Conservation (phyloP, 2,329 filamentous ascomycete species). For the Rutstroemia sydowiana region DNA sequence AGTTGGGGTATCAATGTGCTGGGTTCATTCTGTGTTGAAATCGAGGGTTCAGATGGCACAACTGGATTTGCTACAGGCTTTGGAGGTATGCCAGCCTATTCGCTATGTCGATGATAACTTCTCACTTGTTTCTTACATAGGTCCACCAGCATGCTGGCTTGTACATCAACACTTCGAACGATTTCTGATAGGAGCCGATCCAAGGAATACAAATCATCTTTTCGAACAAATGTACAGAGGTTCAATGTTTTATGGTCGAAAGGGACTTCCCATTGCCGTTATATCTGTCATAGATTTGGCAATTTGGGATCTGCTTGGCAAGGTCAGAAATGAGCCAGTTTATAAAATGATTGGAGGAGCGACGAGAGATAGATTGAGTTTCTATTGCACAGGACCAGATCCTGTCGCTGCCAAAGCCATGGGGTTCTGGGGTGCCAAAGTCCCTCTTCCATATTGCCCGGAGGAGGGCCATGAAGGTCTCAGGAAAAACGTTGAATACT, state of each 20-base stretch:
- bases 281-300: conserved; percentile 94
- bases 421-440: conserved; percentile 88
- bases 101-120: not conserved
- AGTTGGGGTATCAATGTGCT: conserved; percentile 95
- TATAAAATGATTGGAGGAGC: conserved; percentile 91
- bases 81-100: conserved; percentile 46
- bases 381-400: conserved; percentile 91
- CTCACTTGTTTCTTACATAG: conserved; percentile 29
- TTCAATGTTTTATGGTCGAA: conserved; percentile 94
- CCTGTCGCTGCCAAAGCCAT: conserved; percentile 72
- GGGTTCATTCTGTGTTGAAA: conserved; percentile 84
- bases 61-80: conserved; percentile 92
- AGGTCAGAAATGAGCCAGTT: conserved; percentile 85
- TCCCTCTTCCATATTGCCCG: conserved; percentile 81
- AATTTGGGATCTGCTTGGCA: conserved; percentile 86
- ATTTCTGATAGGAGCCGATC: conserved; percentile 83
- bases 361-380: conserved; percentile 75
- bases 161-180: conserved; percentile 89
- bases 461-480: conserved; percentile 78
- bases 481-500: conserved; percentile 83
- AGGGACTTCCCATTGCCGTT: conserved; percentile 81
- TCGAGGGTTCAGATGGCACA: conserved; percentile 84
- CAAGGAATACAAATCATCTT: conserved; percentile 81
- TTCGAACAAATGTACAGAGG: conserved; percentile 96
- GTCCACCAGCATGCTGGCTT: conserved; percentile 89